Conservation (phyloP, 208 protist genomes). For the Acanthamoeba lenticulata region DNA sequence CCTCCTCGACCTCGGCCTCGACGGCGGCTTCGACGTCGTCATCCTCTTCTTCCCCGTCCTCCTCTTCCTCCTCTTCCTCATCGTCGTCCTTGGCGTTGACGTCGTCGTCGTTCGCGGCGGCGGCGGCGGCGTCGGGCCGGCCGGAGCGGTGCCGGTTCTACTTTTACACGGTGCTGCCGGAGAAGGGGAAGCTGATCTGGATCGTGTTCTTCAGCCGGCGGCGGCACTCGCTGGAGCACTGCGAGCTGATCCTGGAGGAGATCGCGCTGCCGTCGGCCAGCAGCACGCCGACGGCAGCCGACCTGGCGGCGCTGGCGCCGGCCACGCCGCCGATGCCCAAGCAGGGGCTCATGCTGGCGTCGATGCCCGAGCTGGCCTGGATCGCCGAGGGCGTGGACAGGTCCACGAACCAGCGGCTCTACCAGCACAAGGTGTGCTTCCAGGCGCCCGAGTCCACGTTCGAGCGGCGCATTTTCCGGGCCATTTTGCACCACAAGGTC, state of each 20-base stretch:
- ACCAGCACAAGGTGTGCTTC: not conserved
- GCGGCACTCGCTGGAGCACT: not conserved
- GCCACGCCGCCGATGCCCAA: not conserved
- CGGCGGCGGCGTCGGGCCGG: not conserved
- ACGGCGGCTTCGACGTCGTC: not conserved
- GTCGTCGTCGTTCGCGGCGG: not conserved
- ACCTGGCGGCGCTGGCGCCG: not conserved
- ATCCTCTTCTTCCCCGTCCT: too few species aligned
- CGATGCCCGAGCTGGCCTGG: not conserved
- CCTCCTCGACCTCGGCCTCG: too few species aligned
- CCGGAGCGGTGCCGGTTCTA: not conserved
- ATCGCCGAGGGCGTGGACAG: not conserved
- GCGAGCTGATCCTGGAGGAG: not conserved
- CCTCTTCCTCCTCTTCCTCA: not conserved
- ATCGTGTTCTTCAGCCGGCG: not conserved
- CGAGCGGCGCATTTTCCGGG: not conserved
- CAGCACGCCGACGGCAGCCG: not conserved
- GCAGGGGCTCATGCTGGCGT: not conserved
- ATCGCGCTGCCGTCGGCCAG: not conserved
- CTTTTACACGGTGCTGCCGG: constrained; percentile 6
- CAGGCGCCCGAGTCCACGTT: not conserved
- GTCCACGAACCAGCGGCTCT: not conserved
- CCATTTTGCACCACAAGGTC: not conserved
- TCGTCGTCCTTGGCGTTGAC: too few species aligned
- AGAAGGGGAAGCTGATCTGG: constrained; percentile 29